Base-by-base conservation (phyloP, 352 stramenopile species). In the Elongisporangium senticosum region DNA sequence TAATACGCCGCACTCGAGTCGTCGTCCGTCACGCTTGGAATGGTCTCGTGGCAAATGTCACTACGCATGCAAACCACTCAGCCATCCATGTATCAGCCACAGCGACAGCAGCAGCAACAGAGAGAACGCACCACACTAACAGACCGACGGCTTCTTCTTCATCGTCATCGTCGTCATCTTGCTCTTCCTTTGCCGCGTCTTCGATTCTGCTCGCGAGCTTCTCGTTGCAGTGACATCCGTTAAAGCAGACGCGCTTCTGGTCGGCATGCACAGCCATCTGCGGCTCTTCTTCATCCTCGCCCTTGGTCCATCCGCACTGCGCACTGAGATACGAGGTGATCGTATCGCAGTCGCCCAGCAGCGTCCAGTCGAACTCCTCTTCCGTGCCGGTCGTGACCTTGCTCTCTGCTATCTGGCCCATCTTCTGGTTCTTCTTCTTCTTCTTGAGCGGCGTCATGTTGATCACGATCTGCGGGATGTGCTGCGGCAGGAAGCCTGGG, bases 381-480 rank as follows among this genome's bases (percentile, higher is more conserved):
- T 84, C 63, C 48, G 65, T 58, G 51, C 67, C 70, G 4, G 47
- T 68, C 22, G 59, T 70, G 39, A 43, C 73, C 17, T 60, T 40
- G 40, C 56, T 58, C 43, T 53, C 62, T 52, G 74, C 55, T 26
- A 22, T 70, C 51, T 61, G 49, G 19, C 26, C 60, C 0, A 62
- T 22, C 26, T 58, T 66, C 0, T 62, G 28, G 51, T 72, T 76
- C 53, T 79, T 83, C 56, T 72, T 77, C 58, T 90, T 92, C 53
- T 87, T 89, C 67, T 85, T 89, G 10, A 96, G 67, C n/a, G 72
- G 72, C 7, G 90, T 91, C 67, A 86, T 93, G 64, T 97, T 97
- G 57, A 97, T 92, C 53, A 97, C 82, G 22, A 97, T 73, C 50
- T 96, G 82, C 21, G 87, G 87, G 33, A 95, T 87, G 52, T 93